Conservation (phyloP, 140 eudicot genomes). For the Ambrosia hybrid region DNA sequence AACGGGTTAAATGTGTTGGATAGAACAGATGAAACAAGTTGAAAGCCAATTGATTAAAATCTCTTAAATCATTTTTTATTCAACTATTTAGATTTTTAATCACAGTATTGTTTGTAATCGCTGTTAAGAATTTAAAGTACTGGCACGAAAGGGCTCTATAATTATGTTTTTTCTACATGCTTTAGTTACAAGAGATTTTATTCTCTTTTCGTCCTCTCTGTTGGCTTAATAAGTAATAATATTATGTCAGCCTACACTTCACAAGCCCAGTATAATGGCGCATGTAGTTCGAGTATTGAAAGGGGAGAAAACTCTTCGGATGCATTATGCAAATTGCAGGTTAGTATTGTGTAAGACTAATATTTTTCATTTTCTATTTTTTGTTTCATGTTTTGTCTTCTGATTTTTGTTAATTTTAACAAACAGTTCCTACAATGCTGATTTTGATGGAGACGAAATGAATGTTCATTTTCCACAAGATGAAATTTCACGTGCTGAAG, state of each 20-base stretch:
- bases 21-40: no score
- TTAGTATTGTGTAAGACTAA: constrained; percentile 26
- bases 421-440: constrained; percentile 89
- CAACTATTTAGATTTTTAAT: neutral
- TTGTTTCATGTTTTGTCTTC: neutral
- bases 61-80: neutral
- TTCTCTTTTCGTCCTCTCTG: no score
- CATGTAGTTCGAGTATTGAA: constrained; percentile 91
- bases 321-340: constrained; percentile 99
- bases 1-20: neutral
- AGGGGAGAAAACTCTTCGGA: constrained; percentile 95
- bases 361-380: neutral
- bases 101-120: neutral
- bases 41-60: neutral
- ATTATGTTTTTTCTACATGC: no score
- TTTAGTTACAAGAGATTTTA: no score
- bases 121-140: no score
- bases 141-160: no score
- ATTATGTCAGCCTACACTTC: constrained; percentile 86
- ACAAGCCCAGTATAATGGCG: constrained; percentile 97
- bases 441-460: constrained; percentile 98
- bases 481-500: constrained; percentile 98
- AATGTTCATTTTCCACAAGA: constrained; percentile 99
- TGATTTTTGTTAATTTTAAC: constrained; percentile 17
- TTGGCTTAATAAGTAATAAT: neutral